Conservation (phyloP, 2,329 filamentous ascomycete species). For the Botrytis hyacinthi region DNA sequence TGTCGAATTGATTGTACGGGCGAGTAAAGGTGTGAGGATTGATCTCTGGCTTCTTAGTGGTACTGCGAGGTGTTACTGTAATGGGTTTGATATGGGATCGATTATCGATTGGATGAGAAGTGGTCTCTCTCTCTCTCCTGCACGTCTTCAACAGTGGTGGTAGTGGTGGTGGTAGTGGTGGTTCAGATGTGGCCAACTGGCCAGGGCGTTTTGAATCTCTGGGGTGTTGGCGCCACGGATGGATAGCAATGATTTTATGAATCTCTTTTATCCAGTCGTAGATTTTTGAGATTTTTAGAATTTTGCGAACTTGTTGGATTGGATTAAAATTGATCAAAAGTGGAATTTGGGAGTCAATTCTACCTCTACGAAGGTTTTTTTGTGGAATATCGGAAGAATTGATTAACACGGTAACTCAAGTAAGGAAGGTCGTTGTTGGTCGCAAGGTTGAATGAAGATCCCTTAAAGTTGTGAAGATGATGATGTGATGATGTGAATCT, state of each 20-base stretch:
- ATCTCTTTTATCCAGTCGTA: background rate
- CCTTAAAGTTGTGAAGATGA: background rate
- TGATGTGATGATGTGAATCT: background rate
- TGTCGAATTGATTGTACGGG: background rate
- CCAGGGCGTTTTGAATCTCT: constrained; percentile 8
- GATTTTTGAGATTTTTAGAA: background rate
- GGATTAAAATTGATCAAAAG: background rate
- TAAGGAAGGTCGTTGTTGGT: constrained; percentile 2
- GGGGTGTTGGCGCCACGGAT: constrained; percentile 16
- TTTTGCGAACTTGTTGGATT: background rate
- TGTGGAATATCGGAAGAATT: constrained; percentile 4
- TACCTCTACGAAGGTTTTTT: background rate
- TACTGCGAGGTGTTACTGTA: background rate
- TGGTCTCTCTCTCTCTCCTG: background rate
- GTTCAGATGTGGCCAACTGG: constrained; percentile 6
- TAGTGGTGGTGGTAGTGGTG: constrained; percentile 8
- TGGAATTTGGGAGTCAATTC: background rate
- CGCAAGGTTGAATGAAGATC: constrained; percentile 14
- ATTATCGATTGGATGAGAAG: constrained; percentile 14
- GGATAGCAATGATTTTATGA: background rate
- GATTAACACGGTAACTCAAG: background rate
- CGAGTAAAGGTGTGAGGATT: background rate
- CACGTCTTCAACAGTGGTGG: background rate
- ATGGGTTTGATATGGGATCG: background rate
- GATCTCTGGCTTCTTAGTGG: background rate